phyloP scores from a whole-genome alignment of 139 green algal genomes.

The Chlamydomonas sp. region DNA sequence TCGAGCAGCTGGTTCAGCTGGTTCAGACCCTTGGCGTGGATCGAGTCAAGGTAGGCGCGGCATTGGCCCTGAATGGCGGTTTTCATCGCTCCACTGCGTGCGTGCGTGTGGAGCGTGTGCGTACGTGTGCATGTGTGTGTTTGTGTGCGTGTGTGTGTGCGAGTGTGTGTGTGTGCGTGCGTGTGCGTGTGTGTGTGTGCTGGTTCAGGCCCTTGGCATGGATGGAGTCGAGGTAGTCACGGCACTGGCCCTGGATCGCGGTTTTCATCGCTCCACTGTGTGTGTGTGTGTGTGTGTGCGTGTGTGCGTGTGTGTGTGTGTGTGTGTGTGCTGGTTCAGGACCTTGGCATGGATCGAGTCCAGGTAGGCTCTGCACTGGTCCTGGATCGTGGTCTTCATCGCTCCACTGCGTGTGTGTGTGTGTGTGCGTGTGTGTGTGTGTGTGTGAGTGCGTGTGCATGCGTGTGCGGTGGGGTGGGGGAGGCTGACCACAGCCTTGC shows the following conservation, averaged over 20 bases:
- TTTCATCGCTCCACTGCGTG: constrained; percentile 30
- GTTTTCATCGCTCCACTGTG: constrained; percentile 29
- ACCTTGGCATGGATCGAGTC: constrained; percentile 1
- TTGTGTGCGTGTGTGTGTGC: no score
- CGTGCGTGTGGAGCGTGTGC: no score
- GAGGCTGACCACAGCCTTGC: no score
- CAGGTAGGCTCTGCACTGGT: constrained; percentile 43
- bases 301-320: no score
- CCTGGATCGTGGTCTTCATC: constrained; percentile 48
- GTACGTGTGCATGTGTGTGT: no score
- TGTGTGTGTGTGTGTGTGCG: no score
- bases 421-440: no score
- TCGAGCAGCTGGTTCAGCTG: constrained; percentile 52
- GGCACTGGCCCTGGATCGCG: constrained; percentile 62
- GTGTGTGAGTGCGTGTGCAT: no score
- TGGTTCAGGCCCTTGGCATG: constrained; percentile 20
- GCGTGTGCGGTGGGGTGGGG: no score
- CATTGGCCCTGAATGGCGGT: constrained; percentile 59
- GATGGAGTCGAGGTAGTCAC: not conserved
- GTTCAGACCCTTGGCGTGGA: constrained; percentile 9
- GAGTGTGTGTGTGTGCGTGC: no score
- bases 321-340: constrained; percentile 35
- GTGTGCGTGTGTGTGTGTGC: no score
- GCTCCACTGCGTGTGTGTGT: no score
- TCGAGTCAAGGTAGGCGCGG: constrained; percentile 13